Evolutionary conservation across 2,329 filamentous ascomycete species (phyloP), one percentile per base, ranked within the genome.

Genomic region (Trichoderma sp.): DNA sequence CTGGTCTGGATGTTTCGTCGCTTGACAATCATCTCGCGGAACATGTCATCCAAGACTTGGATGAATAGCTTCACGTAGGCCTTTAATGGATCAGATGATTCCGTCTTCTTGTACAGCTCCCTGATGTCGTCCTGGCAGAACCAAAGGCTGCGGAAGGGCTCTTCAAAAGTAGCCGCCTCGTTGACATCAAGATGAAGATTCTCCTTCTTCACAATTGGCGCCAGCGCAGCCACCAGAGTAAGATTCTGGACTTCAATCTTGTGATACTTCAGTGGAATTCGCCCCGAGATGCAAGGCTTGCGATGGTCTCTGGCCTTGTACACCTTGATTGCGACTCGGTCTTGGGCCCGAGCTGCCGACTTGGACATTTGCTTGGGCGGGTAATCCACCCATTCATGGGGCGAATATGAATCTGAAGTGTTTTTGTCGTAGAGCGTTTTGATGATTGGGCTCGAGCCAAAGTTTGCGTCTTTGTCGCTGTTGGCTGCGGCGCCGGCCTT

Each of bases 291-390:
- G 69, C 80, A 77, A 4, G 80, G 78, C 78, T 85, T 84, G 11
- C 76, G 75, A 30, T 72, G 72, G 74, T 86, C 83, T 74, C 84
- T 84, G 78, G 83, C 74, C 79, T 84, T 85, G 82, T 80, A 85
- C 23, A 85, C 77, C 72, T 81, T 83, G 78, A 86, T 83, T 71
- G 84, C 83, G 15, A 82, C 80, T 4, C 80, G 78, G 62, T 82
- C 80, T 57, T 84, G 79, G 7, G 76, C 79, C 53, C 78, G 78
- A 61, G 78, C 76, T 3, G 76, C 78, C 28, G 78, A 77, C 70
- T 83, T 84, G 76, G 80, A 83, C 68, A 83, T 75, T 76, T 84
- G 81, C 72, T 80, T 81, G 43, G 83, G 83, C 3, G 84, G 83
- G 66, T 81, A 81, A 71, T 82, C 79, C 36, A 81, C 80, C 82